Evolutionary conservation across 1,284 basidiomycete genomes (phyloP).

Genomic region (Cryptococcus hybrid): DNA sequence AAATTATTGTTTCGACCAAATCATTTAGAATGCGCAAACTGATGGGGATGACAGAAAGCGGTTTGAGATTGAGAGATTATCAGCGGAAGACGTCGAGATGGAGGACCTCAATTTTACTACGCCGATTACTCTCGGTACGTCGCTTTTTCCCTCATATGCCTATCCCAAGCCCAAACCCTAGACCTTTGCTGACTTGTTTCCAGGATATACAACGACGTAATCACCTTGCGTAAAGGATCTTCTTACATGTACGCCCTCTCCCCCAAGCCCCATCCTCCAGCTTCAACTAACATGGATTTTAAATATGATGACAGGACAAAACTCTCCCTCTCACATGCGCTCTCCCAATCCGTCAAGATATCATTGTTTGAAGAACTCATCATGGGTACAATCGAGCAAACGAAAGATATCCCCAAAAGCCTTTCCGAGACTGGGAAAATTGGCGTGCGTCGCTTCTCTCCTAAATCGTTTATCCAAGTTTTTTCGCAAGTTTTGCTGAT

Average conservation of each 20-base stretch:
- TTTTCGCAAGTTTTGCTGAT: not conserved
- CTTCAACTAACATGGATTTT: not conserved
- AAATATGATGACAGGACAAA: constrained; percentile 68
- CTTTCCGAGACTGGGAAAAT: constrained; percentile 95
- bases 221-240: constrained; percentile 89
- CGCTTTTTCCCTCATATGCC: not conserved
- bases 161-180: not conserved
- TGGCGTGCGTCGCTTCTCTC: constrained; percentile 56
- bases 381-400: constrained; percentile 90
- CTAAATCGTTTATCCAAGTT: not conserved
- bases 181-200: not conserved
- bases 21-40: not conserved
- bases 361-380: constrained; percentile 93
- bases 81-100: constrained; percentile 81
- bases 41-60: constrained; percentile 61
- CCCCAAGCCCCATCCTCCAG: constrained; percentile 29
- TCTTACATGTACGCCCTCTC: constrained; percentile 72
- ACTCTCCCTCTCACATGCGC: constrained; percentile 87
- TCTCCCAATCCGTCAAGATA: constrained; percentile 96
- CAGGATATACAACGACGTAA: constrained; percentile 98
- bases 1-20: no score
- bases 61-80: constrained; percentile 87
- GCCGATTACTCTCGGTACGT: constrained; percentile 88
- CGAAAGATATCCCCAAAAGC: constrained; percentile 91
- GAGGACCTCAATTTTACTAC: constrained; percentile 96